These are phyloP conservation scores for Talaromyces thailandensis DNA, from an alignment of 495 filamentous ascomycete genomes.

Conservation along the genomic window DNA sequence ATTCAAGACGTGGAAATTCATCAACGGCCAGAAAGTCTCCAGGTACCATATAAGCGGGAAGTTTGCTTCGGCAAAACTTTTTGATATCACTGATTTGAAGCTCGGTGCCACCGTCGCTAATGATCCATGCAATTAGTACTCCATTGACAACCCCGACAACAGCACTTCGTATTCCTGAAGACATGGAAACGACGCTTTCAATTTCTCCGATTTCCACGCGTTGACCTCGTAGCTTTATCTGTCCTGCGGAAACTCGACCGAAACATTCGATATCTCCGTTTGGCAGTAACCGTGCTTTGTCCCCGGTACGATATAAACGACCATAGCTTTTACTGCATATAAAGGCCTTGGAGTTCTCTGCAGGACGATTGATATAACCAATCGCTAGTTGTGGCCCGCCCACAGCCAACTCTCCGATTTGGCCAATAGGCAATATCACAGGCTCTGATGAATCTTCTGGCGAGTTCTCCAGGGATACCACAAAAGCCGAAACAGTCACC, in stretches of 20 bases:
- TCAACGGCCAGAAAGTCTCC: slow-evolving; percentile 51
- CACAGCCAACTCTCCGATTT: slow-evolving; percentile 74
- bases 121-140: slow-evolving; percentile 59
- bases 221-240: slow-evolving; percentile 78
- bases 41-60: slow-evolving; percentile 73
- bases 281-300: slow-evolving; percentile 59
- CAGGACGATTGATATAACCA: slow-evolving; percentile 70
- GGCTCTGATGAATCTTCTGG: slow-evolving; percentile 19
- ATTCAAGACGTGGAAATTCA: slow-evolving; percentile 61
- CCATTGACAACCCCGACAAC: slow-evolving; percentile 51
- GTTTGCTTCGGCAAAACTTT: slow-evolving; percentile 55
- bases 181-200: slow-evolving; percentile 55
- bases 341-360: slow-evolving; percentile 61
- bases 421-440: slow-evolving; percentile 53
- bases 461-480: slow-evolving; percentile 38
- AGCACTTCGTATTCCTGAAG: slow-evolving; percentile 40
- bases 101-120: slow-evolving; percentile 25
- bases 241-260: slow-evolving; percentile 64
- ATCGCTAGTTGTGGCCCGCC: slow-evolving; percentile 70
- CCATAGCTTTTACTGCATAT: slow-evolving; percentile 43
- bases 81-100: slow-evolving; percentile 31
- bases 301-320: slow-evolving; percentile 71
- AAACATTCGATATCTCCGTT: slow-evolving; percentile 71
- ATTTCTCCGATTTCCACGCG: slow-evolving; percentile 78
- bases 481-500: slow-evolving; percentile 66